Base-by-base conservation (phyloP, 345 rosid species). In the Noccaea bulbosa region DNA sequence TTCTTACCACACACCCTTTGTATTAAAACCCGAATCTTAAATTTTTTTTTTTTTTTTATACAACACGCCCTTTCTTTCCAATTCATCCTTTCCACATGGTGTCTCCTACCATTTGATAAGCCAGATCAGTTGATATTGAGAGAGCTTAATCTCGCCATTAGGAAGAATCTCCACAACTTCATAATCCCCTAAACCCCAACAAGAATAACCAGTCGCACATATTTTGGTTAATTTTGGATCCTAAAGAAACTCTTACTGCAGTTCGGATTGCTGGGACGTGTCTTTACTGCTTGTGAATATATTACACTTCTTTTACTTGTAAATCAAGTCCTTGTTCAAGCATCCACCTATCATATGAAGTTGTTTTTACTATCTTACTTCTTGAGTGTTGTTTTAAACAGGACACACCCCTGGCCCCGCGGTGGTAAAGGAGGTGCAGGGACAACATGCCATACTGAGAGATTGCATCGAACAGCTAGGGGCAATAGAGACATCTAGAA, bases 401-500 rank as follows among this genome's bases (percentile, higher is more conserved):
- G 94, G 82, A 58, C 76, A 79, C 65, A 53, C 75, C 74, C 78
- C 67, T 74, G 89, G 83, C 64, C 67, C 86, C 15, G 82, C 84
- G 44, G 74, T 81, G 43, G 73, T 66, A 67, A 88, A 88, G 74
- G 98, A 94, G 76, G 77, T 90, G 66, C 93, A 86, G 73, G 96
- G 86, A 35, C 97, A 92, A 72, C 87, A 77, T 74, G 83, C 80
- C 65, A 60, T 80, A 70, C 64, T 94, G 67, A 86, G 84, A 77
- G 83, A 84, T 71, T 89, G 91, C 82, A 76, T 94, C 49, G 87
- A 85, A 60, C 96, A 89, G 77, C 81, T 94, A 38, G 79, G 78
- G 32, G 56, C 78, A 24, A 37, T 87, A 68, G 98, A 87, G 81
- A 81, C 90, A 69, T 76, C 88, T 17, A 83, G 89, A 84, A 82